These are phyloP conservation scores for Myxozyma udenii DNA, from an alignment of 805 yeast genomes.

Conservation along the genomic window DNA sequence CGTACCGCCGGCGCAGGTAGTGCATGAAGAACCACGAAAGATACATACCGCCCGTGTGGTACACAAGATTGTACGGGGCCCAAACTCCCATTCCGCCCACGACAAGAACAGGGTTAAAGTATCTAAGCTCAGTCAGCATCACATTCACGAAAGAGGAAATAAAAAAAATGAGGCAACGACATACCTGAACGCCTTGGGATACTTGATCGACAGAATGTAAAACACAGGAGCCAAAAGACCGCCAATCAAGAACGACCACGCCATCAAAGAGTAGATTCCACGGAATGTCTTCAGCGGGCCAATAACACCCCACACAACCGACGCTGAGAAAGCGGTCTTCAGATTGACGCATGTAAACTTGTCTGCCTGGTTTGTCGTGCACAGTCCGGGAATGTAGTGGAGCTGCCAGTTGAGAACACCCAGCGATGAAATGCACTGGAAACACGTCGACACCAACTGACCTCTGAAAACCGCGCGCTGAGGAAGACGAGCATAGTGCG, in stretches of 20 bases:
- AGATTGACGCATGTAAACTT: slow-evolving; percentile 50
- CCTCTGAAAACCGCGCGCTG: slow-evolving; percentile 59
- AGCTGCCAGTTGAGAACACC: slow-evolving; percentile 46
- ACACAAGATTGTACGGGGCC: slow-evolving; percentile 35
- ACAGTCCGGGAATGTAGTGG: slow-evolving; percentile 42
- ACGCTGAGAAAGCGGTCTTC: slow-evolving; percentile 51
- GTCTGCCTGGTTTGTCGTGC: slow-evolving; percentile 44
- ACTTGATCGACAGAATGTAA: slow-evolving; percentile 2
- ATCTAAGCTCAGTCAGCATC: neutral
- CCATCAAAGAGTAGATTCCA: slow-evolving; percentile 51
- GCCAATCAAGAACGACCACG: slow-evolving; percentile 64
- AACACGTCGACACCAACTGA: slow-evolving; percentile 47
- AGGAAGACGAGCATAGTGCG: slow-evolving; percentile 62
- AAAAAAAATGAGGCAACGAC: too few relatives aligned
- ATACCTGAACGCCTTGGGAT: slow-evolving; percentile 1
- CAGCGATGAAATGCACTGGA: slow-evolving; percentile 47
- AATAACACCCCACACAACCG: slow-evolving; percentile 62
- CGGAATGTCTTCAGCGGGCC: slow-evolving; percentile 63
- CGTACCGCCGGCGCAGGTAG: slow-evolving; percentile 52
- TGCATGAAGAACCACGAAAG: slow-evolving; percentile 55
- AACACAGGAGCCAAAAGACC: slow-evolving; percentile 37
- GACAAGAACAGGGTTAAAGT: slow-evolving; percentile 12
- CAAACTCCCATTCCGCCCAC: slow-evolving; percentile 41
- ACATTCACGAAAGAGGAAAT: too few relatives aligned
- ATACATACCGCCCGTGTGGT: slow-evolving; percentile 29